Conservation (phyloP, 108 stramenopile genomes). For the Skeletonema menzelii region DNA sequence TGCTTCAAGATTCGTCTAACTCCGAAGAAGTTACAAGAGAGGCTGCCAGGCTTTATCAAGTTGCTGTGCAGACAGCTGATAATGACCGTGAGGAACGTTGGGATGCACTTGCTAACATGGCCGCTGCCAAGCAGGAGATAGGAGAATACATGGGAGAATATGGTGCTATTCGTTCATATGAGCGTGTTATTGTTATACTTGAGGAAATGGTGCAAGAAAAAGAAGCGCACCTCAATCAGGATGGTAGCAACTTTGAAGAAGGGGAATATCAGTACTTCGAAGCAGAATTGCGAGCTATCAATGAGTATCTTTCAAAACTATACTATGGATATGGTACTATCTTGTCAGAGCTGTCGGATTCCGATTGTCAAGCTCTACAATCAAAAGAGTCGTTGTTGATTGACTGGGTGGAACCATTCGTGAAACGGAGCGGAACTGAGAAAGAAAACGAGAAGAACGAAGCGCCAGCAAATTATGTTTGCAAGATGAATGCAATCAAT, state of each 20-base stretch:
- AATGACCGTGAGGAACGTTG: constrained; percentile 29
- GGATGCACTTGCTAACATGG: constrained; percentile 56
- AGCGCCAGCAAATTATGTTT: constrained; percentile 35
- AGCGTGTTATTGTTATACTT: constrained; percentile 35
- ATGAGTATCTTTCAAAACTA: constrained; percentile 45
- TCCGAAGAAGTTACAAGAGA: constrained; percentile 33
- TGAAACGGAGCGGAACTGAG: background rate
- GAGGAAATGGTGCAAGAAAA: constrained; percentile 29
- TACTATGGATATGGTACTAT: constrained; percentile 62
- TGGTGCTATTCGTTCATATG: constrained; percentile 28
- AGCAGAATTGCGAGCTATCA: constrained; percentile 17
- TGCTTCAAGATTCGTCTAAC: constrained; percentile 41
- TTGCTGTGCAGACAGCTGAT: constrained; percentile 22
- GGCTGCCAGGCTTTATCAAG: constrained; percentile 31
- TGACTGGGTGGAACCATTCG: constrained; percentile 29
- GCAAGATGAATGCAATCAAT: constrained; percentile 67
- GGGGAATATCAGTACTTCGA: constrained; percentile 4
- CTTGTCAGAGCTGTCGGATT: constrained; percentile 38
- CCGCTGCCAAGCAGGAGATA: constrained; percentile 40
- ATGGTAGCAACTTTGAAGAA: constrained; percentile 8
- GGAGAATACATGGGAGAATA: constrained; percentile 23
- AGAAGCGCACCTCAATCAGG: constrained; percentile 20
- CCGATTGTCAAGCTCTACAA: constrained; percentile 47
- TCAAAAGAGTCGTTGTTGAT: constrained; percentile 61
- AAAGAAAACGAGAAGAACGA: constrained; percentile 13